phyloP scores from a whole-genome alignment of 352 stramenopile species.

The Plasmopara viticola region DNA sequence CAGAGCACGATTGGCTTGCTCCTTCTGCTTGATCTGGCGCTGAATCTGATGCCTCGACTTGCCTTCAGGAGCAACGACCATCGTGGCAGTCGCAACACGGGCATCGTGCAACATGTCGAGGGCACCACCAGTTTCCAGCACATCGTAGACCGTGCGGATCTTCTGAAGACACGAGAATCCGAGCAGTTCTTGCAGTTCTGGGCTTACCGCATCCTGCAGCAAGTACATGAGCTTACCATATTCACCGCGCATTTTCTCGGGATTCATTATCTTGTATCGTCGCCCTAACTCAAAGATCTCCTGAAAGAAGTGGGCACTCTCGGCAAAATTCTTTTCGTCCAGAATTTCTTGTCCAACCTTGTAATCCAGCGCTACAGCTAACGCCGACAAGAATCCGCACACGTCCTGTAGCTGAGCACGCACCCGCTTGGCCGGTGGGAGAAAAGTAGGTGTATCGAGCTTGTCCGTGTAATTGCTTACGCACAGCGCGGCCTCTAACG shows the following conservation, averaged over 20 bases:
- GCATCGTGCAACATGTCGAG: constrained; percentile 79
- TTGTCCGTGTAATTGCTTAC: constrained; percentile 93
- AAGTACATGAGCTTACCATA: constrained; percentile 96
- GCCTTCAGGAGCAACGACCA: constrained; percentile 89
- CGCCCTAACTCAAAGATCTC: constrained; percentile 91
- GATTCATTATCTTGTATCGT: constrained; percentile 98
- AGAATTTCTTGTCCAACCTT: constrained; percentile 78
- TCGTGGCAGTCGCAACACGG: constrained; percentile 90
- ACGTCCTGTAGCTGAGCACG: constrained; percentile 90
- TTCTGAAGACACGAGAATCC: constrained; percentile 76
- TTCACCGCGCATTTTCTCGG: constrained; percentile 95
- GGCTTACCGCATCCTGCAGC: constrained; percentile 86
- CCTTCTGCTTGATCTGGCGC: constrained; percentile 90
- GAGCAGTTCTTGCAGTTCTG: constrained; percentile 77
- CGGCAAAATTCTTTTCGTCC: constrained; percentile 85
- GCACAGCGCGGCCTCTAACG: constrained; percentile 90
- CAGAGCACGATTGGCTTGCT: constrained; percentile 85
- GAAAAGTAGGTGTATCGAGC: constrained; percentile 77
- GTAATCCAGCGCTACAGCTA: constrained; percentile 90
- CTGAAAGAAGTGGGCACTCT: constrained; percentile 87
- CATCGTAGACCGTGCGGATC: constrained; percentile 88
- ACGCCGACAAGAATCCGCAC: constrained; percentile 83
- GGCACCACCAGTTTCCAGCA: constrained; percentile 67
- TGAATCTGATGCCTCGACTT: constrained; percentile 89
- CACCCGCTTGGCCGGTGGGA: constrained; percentile 65